phyloP scores from a whole-genome alignment of 1,284 basidiomycete genomes.

The Apiotrichum montevideense region DNA sequence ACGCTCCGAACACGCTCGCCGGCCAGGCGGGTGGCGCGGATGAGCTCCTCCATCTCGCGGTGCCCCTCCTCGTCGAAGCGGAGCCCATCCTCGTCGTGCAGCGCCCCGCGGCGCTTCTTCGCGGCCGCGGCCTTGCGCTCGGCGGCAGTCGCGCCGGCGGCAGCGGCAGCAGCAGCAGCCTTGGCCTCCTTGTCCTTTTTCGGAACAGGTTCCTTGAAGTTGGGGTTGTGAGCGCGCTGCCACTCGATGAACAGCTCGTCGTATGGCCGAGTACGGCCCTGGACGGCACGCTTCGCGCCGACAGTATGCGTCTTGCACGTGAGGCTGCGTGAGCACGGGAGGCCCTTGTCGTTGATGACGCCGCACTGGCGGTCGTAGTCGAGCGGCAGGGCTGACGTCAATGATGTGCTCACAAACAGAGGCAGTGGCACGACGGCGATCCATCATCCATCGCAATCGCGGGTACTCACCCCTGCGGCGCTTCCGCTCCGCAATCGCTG shows the following conservation, averaged over 20 bases:
- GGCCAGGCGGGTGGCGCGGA: constrained; percentile 54
- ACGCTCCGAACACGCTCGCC: constrained; percentile 45
- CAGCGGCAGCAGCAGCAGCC: constrained; percentile 1
- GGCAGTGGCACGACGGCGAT: neutral
- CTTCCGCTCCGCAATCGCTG: constrained; percentile 56
- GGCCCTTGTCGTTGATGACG: constrained; percentile 91
- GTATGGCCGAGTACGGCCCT: constrained; percentile 76
- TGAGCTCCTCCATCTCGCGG: constrained; percentile 59
- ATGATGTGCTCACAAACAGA: neutral
- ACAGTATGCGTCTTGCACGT: constrained; percentile 98
- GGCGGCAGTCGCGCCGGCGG: constrained; percentile 3
- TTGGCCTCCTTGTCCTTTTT: constrained; percentile 25
- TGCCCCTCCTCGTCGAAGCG: constrained; percentile 71
- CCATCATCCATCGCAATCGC: neutral
- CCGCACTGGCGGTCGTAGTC: constrained; percentile 93
- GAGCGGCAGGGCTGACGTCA: constrained; percentile 53
- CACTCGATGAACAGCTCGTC: constrained; percentile 86
- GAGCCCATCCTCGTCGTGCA: constrained; percentile 49
- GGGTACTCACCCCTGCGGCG: constrained; percentile 57
- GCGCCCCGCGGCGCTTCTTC: constrained; percentile 29
- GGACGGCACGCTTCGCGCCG: constrained; percentile 89
- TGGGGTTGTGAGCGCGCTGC: constrained; percentile 86
- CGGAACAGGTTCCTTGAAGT: constrained; percentile 87
- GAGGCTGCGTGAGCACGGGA: constrained; percentile 90
- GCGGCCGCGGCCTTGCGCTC: constrained; percentile 51